Base-by-base conservation (phyloP, 345 rosid genomes). In the Microcos paniculata region DNA sequence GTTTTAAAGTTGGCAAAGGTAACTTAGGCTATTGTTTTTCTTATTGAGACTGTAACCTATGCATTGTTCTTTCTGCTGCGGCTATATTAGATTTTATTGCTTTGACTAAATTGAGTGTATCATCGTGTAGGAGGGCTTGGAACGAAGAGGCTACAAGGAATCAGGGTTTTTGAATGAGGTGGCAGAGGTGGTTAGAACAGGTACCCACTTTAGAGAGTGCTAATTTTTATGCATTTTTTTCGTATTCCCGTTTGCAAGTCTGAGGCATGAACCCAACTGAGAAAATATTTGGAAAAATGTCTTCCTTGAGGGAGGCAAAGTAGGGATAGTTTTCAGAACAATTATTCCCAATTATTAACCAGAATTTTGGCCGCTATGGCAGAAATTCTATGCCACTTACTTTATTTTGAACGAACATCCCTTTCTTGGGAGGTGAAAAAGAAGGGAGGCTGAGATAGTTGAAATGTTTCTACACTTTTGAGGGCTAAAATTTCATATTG, bases 141-240 rank as follows among this genome's bases (percentile, higher is more conserved):
- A 96, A 84, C 90, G 97, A 35, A 85, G 98, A 84, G 99, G 99
- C 55, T 96, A 74, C 78, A 96, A 96, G 87, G 99, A 96, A 87
- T 76, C 87, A 0, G 92, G 95, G 11, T 93, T 96, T 90, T 82
- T 96, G 82, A 92, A 96, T 72, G 97, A 75, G 72, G 92, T 96
- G 30, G 70, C 83, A 55, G 94, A 93, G 77, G 95, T 96, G 79
- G 98, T 90, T 76, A 83, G 91, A 77, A 94, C 99, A 88, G 99
- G 99, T 96, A 81, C 75, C 55, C 58, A 26, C 18, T 59, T 19
- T 10, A 33, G 28, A 70, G 46, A 24, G 52, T 67, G 23, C 30
- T 38, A 40, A 31, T 51, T 21, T 62, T 8, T 24, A 19, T 33
- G 0, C 69, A 40, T 70, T 28, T 40, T 26, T 21, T 35, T 19